These are phyloP conservation scores for Pseudogymnoascus verrucosus DNA, from an alignment of 2,329 filamentous ascomycete species.

Conservation along the genomic window DNA sequence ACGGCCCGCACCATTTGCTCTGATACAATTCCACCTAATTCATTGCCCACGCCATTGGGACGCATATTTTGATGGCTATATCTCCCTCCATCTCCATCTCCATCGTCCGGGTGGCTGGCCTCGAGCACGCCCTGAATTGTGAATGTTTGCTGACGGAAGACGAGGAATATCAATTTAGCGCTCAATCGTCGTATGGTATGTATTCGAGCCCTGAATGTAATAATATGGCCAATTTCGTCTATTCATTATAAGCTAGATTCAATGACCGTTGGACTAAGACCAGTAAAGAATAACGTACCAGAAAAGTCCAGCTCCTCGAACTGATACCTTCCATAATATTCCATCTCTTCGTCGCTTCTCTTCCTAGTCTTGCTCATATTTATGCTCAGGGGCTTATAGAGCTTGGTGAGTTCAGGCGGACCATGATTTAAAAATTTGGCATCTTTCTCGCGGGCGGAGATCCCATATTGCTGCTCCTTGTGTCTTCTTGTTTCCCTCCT, in stretches of 20 bases:
- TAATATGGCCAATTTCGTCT: conserved; percentile 23
- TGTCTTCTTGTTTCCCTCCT: background rate
- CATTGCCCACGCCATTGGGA: background rate
- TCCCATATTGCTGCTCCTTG: background rate
- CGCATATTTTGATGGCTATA: conserved; percentile 24
- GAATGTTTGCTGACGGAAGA: conserved; percentile 74
- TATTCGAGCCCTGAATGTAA: conserved; percentile 58
- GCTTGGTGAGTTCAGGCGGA: conserved; percentile 21
- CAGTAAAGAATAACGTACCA: conserved; percentile 16
- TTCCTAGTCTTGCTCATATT: conserved; percentile 26
- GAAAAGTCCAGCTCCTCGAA: conserved; percentile 26
- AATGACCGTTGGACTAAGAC: background rate
- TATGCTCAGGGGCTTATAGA: conserved; percentile 28
- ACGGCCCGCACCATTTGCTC: conserved; percentile 80
- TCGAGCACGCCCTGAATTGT: conserved; percentile 77
- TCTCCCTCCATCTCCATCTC: conserved; percentile 14
- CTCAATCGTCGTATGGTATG: conserved; percentile 78
- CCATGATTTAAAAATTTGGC: conserved; percentile 24
- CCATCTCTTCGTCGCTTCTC: conserved; percentile 22
- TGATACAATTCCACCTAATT: conserved; percentile 44
- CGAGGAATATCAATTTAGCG: conserved; percentile 72
- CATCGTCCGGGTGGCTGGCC: conserved; percentile 13
- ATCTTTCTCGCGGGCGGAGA: conserved; percentile 12
- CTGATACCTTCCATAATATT: conserved; percentile 8
- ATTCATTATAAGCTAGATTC: background rate